Percentiles rank a stretch among this genome's conserved stretches.
Conservation (phyloP, 176 grass and related monocot species). For the Oryza meridionalis region DNA sequence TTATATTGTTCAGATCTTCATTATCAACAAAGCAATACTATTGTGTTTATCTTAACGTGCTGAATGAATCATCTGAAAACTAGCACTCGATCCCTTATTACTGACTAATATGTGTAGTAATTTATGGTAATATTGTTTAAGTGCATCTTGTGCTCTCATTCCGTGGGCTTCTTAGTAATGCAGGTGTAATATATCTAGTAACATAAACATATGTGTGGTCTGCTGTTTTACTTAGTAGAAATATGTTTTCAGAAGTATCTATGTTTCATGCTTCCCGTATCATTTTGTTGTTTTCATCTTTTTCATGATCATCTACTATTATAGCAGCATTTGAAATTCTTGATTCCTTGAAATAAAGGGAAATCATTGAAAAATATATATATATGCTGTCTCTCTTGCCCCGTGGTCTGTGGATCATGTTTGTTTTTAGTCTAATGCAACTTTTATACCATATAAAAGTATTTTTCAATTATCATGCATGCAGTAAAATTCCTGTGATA, state of each 20-base stretch:
- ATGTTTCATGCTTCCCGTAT: conserved; percentile 12
- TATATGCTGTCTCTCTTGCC: neutral
- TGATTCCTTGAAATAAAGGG: conserved; percentile 15
- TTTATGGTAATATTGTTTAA: neutral
- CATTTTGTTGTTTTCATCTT: neutral
- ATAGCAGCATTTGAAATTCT: neutral
- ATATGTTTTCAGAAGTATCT: conserved; percentile 27
- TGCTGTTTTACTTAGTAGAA: conserved; percentile 21
- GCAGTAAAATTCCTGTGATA: conserved; percentile 14
- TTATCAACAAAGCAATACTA: neutral
- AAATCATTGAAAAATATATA: neutral
- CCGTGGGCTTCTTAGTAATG: neutral
- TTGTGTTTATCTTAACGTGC: neutral
- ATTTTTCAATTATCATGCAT: neutral
- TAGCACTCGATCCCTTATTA: neutral
- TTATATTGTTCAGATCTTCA: conserved; percentile 26
- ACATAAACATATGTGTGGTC: neutral
- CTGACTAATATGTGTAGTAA: neutral
- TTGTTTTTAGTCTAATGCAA: neutral
- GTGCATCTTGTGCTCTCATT: neutral
- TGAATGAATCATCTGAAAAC: too few species aligned
- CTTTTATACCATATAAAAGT: neutral
- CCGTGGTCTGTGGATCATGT: neutral
- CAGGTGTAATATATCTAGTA: conserved; percentile 15
- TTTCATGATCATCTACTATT: conserved; percentile 10